Evolutionary conservation across 2,329 filamentous ascomycete genomes (phyloP), one percentile per base, ranked within the genome.

Genomic region (Beauveria sp.): DNA sequence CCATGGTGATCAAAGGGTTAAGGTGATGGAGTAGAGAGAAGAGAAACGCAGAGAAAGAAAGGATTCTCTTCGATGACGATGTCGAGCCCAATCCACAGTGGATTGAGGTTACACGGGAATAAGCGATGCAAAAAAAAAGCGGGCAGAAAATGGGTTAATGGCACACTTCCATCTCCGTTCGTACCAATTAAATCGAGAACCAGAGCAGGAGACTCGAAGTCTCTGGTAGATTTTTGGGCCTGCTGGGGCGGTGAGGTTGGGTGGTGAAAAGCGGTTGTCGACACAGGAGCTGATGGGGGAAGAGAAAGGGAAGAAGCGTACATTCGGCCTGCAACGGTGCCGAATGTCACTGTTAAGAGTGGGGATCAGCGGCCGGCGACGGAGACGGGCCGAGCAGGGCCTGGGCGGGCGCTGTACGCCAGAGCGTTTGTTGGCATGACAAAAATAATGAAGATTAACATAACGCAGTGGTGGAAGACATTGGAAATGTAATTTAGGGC

Each of bases 1-100:
- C 66, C 73, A 74, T 73, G 59, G 45, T 54, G 60, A 5, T 16
- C 0, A 38, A 38, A 38, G 34, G 52, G 38, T 12, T 12, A 2
- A 8, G 10, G 10, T n/a, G 10, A 22, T 43, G 9, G 14, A 20
- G 16, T 4, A 22, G 12, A 14, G 22, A 31, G 24, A 40, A 18
- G 22, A 51, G 28, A 51, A 20, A 16, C 14, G n/a, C 5, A 9
- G 5, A 24, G 9, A 6, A 12, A 22, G 0, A 3, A 31, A 31
- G 0, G 7, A 12, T 4, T 38, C 34, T 38, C 34, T 38, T 54
- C 24, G 52, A 40, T 22, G 52, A 28, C 22, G 40, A 55, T 54
- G 5, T 28, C 18, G 51, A 43, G 38, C 38, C 22, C 34, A n/a
- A 26, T 10, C 6, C 12, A 53, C 12, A 22, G 20, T 12, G n/a